phyloP scores from a whole-genome alignment of 2,329 filamentous ascomycete species.

The Neobulgaria alba region DNA sequence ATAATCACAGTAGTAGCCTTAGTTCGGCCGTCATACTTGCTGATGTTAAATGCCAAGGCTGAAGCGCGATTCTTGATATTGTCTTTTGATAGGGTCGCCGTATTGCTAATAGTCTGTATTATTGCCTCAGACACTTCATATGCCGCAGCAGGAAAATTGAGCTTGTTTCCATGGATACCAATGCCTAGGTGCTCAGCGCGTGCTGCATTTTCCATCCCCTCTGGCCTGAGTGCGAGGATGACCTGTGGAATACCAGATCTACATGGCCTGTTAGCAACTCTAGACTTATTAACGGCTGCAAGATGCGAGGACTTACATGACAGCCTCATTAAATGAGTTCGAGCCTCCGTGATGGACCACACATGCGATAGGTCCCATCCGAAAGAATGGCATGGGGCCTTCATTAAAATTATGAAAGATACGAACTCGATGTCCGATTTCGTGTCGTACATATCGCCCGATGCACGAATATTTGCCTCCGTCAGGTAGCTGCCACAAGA shows the following conservation, averaged over 20 bases:
- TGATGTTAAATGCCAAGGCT: not conserved
- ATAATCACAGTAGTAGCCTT: not conserved
- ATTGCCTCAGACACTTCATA: slow-evolving; percentile 14
- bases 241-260: slow-evolving; percentile 37
- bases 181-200: slow-evolving; percentile 34
- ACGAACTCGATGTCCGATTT: not conserved
- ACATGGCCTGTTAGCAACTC: not conserved
- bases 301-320: slow-evolving; percentile 28
- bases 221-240: slow-evolving; percentile 36
- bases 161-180: slow-evolving; percentile 25
- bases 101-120: not conserved
- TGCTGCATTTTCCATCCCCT: slow-evolving; percentile 36
- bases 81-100: not conserved
- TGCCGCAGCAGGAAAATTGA: slow-evolving; percentile 12
- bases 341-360: slow-evolving; percentile 33
- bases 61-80: not conserved
- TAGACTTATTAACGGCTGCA: not conserved
- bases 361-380: no score
- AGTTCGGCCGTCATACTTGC: not conserved
- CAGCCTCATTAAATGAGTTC: slow-evolving; percentile 34
- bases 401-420: slow-evolving; percentile 6
- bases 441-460: slow-evolving; percentile 8
- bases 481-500: slow-evolving; percentile 29
- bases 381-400: no score
- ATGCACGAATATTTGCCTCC: not conserved